Conservation (phyloP, 169 alveolate genomes). For the Perkinsus olseni region DNA sequence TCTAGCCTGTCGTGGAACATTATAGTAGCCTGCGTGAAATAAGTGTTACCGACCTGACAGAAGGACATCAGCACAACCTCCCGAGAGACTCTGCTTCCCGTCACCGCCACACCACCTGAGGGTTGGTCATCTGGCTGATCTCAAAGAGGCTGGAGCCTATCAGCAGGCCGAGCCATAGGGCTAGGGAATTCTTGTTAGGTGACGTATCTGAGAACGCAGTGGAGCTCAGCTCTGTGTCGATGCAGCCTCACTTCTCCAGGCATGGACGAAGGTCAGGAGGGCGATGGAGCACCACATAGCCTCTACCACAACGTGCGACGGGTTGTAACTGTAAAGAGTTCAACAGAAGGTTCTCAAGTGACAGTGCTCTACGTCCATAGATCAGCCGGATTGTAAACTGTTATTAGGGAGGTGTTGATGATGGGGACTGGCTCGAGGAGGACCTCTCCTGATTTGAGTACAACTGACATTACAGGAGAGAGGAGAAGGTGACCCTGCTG, state of each 20-base stretch:
- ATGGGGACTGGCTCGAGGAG: neutral
- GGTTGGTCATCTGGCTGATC: neutral
- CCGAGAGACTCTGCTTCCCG: too few species aligned
- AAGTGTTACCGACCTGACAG: neutral
- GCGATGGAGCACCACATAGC: neutral
- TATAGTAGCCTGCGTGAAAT: neutral
- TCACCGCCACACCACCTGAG: neutral
- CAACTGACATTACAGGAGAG: neutral
- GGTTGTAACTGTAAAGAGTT: neutral
- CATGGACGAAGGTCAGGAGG: neutral
- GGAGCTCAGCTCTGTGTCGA: neutral
- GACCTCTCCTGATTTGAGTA: neutral
- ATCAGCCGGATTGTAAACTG: neutral
- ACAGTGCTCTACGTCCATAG: neutral
- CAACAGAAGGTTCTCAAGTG: neutral
- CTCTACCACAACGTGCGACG: neutral
- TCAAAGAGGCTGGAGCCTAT: neutral
- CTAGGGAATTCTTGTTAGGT: neutral
- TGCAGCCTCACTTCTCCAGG: neutral
- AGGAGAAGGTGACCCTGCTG: too few species aligned
- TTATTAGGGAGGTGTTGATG: neutral
- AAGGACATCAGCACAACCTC: too few species aligned
- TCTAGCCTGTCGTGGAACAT: neutral
- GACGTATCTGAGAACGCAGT: neutral
- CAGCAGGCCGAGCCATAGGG: neutral